Percentiles rank a stretch among this genome's conserved stretches.
phyloP scores from a whole-genome alignment of 257 asterid genomes.

The Striga asiatica region DNA sequence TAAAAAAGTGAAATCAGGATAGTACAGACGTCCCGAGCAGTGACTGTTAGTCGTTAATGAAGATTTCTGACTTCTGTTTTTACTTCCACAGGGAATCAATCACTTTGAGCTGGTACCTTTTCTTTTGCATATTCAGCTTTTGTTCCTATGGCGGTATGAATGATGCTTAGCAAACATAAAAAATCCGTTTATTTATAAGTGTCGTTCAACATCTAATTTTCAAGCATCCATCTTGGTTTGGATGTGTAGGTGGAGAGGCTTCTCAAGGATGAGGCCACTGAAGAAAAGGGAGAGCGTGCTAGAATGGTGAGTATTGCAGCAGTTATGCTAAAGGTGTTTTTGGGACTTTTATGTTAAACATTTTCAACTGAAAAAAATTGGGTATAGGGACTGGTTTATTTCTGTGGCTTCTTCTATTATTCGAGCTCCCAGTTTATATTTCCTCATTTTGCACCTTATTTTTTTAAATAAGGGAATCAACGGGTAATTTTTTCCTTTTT shows the following conservation, averaged over 20 bases:
- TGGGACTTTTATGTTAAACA: too few relatives aligned
- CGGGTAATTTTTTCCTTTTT: too few relatives aligned
- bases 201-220: not conserved
- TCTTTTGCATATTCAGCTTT: not conserved
- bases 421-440: too few relatives aligned
- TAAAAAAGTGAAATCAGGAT: too few relatives aligned
- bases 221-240: not conserved
- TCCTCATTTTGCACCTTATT: too few relatives aligned
- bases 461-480: too few relatives aligned
- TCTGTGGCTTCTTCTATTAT: too few relatives aligned
- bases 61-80: not conserved
- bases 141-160: conserved; percentile 27
- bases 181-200: not conserved
- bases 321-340: too few relatives aligned
- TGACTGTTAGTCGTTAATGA: too few relatives aligned
- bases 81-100: conserved; percentile 10
- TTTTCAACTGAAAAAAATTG: too few relatives aligned
- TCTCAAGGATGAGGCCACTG: conserved; percentile 85
- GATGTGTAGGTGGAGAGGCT: conserved; percentile 39
- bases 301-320: conserved; percentile 92
- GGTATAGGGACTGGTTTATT: too few relatives aligned
- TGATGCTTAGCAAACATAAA: not conserved
- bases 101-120: not conserved
- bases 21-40: too few relatives aligned
- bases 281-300: conserved; percentile 95